Evolutionary conservation across 1,284 basidiomycete species (phyloP).

Genomic region (Heterobasidion occidentale): DNA sequence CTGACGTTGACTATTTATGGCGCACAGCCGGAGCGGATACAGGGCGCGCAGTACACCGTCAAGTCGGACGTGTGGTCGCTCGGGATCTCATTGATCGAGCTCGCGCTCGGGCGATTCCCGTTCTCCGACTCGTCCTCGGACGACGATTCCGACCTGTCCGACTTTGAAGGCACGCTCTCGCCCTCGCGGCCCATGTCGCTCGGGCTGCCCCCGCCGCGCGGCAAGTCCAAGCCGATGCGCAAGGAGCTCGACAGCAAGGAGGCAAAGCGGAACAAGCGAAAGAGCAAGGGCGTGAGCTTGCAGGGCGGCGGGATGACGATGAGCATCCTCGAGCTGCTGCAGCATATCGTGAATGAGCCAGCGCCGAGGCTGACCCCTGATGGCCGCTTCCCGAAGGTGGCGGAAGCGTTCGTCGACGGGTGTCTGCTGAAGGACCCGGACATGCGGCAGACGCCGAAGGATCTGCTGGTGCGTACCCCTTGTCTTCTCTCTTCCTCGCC

Average conservation of each 20-base stretch:
- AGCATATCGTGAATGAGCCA: slow-evolving; percentile 97
- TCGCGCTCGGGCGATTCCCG: slow-evolving; percentile 90
- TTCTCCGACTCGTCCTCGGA: slow-evolving; percentile 69
- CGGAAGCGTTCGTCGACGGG: slow-evolving; percentile 74
- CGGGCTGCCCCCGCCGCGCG: slow-evolving; percentile 16
- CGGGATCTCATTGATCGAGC: slow-evolving; percentile 91
- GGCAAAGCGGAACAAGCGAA: slow-evolving; percentile 44
- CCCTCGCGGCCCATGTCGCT: slow-evolving; percentile 42
- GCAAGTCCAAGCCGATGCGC: slow-evolving; percentile 28
- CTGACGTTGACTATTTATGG: slow-evolving; percentile 7
- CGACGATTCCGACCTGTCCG: slow-evolving; percentile 55
- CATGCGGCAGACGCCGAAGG: slow-evolving; percentile 71
- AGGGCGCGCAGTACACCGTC: slow-evolving; percentile 95
- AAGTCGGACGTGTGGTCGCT: slow-evolving; percentile 98
- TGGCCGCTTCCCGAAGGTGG: slow-evolving; percentile 62
- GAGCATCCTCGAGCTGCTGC: slow-evolving; percentile 93
- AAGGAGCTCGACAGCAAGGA: slow-evolving; percentile 44
- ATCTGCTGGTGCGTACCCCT: slow-evolving; percentile 50
- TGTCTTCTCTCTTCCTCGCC: not conserved
- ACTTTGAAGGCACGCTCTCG: slow-evolving; percentile 64
- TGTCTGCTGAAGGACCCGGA: slow-evolving; percentile 84
- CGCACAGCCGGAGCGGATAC: slow-evolving; percentile 90
- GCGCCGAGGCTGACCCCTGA: slow-evolving; percentile 73
- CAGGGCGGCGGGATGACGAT: slow-evolving; percentile 92
- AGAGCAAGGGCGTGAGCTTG: slow-evolving; percentile 80